These are phyloP conservation scores for Calonectria crousiana DNA, from an alignment of 2,329 filamentous ascomycete genomes.

Conservation along the genomic window DNA sequence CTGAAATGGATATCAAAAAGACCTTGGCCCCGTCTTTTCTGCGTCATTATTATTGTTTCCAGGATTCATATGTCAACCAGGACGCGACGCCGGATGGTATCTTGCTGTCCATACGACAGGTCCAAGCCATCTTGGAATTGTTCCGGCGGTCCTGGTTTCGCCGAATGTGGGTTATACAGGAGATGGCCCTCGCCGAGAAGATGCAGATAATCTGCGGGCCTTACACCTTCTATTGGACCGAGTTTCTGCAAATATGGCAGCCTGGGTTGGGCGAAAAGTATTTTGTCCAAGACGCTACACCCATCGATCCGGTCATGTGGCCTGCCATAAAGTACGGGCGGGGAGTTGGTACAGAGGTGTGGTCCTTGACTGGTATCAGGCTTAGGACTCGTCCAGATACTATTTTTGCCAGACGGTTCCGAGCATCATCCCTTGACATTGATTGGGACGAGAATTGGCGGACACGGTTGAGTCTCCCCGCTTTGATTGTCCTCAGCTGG, in stretches of 20 bases:
- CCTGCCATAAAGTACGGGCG: neutral
- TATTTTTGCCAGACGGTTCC: neutral
- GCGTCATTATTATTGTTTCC: neutral
- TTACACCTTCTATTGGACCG: neutral
- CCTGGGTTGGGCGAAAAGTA: neutral
- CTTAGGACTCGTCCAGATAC: neutral
- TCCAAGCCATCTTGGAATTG: neutral
- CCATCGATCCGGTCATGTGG: neutral
- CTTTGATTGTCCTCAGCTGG: neutral
- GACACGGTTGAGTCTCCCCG: neutral
- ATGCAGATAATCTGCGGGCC: neutral
- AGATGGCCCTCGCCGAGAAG: neutral
- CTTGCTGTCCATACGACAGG: neutral
- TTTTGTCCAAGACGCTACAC: neutral
- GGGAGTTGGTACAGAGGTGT: neutral
- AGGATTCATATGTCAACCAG: neutral
- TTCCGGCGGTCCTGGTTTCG: neutral
- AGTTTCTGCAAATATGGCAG: neutral
- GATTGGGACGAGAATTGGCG: neutral
- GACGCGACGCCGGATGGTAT: neutral
- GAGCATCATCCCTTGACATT: neutral
- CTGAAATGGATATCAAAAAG: neutral
- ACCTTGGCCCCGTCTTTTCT: neutral
- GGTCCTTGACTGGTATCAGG: neutral
- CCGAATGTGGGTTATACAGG: neutral